Evolutionary conservation across 441 rosid genomes (phyloP).

Genomic region (Manihot esculenta): DNA sequence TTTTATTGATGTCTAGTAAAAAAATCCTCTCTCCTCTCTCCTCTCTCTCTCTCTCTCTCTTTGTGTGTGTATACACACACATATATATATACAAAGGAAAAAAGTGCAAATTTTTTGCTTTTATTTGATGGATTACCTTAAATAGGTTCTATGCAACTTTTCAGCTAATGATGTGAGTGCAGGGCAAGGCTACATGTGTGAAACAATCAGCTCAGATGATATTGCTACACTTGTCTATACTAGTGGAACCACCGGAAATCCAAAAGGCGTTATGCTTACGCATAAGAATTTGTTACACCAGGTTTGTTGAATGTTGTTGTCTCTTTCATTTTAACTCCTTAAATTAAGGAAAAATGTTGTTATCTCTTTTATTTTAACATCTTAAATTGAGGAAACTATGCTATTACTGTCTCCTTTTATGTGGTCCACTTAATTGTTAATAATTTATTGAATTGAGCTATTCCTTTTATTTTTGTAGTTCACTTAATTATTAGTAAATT

Average conservation of each 20-base stretch:
- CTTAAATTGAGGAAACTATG: too few species aligned
- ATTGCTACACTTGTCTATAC: conserved; percentile 83
- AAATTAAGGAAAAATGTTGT: too few species aligned
- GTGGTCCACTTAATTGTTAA: too few species aligned
- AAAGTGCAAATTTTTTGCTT: not conserved
- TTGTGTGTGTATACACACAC: too few species aligned
- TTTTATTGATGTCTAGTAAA: not conserved
- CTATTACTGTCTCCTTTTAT: not conserved
- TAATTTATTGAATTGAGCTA: too few species aligned
- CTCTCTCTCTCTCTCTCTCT: too few species aligned
- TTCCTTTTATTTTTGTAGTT: too few species aligned
- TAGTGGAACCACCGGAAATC: conserved; percentile 96
- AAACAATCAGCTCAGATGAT: conserved; percentile 65
- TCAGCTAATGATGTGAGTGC: conserved; percentile 32
- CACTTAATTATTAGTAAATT: not conserved
- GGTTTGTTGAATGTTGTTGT: conserved; percentile 43
- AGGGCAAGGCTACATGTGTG: conserved; percentile 51
- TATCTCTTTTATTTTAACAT: too few species aligned
- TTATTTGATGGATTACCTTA: not conserved
- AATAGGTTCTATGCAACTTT: conserved; percentile 14
- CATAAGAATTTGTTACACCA: conserved; percentile 92
- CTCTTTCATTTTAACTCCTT: conserved; percentile 2
- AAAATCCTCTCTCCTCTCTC: too few species aligned
- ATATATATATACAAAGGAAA: too few species aligned
- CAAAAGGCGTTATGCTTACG: conserved; percentile 97